Base-by-base conservation (phyloP, 306 rosid species). In the Potentilla sterilis region DNA sequence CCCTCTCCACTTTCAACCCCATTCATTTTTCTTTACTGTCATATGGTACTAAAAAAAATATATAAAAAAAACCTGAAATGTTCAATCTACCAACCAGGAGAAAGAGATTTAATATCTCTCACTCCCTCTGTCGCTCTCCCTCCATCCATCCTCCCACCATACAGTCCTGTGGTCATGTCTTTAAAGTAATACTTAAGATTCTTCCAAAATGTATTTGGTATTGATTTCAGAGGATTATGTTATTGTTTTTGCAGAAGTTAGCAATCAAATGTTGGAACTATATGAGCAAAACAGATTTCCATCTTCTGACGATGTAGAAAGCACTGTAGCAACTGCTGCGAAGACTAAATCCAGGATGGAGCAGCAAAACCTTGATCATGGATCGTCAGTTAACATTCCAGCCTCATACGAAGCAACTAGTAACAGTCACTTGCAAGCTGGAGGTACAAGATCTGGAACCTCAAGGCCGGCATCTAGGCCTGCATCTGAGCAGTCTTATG, bases 201-300 rank as follows among this genome's bases (percentile, higher is more conserved):
- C n/a, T 64, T 69, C 32, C 42, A 70, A 70, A 69, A 65, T 22
- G 15, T 44, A 34, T 66, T 54, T 74, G 54, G 14, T 67, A 16
- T 66, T 21, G 76, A 64, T 41, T 84, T 65, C 70, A 59, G 79
- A 82, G 46, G 80, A 67, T 24, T 28, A 14, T 75, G 71, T 69
- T 24, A 9, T 77, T 73, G 67, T 74, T 83, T 82, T 57, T 89
- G 97, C 96, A 95, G 99, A 95, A 82, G 97, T 95, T 70, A 92
- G 99, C 87, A 92, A 95, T 79, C 99, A 95, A 88, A 95, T 95
- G 99, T 84, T 92, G 84, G 99, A 95, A 85, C 89, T 95, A 49
- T 92, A 95, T 74, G 97, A 95, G 85, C 99, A 92, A 81, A 92
- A 95, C 79, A 88, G 92, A 68, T 78, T 89, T 77, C 96, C 91